Base-by-base conservation (phyloP, 805 yeast genomes). In the Candida ortonii region DNA sequence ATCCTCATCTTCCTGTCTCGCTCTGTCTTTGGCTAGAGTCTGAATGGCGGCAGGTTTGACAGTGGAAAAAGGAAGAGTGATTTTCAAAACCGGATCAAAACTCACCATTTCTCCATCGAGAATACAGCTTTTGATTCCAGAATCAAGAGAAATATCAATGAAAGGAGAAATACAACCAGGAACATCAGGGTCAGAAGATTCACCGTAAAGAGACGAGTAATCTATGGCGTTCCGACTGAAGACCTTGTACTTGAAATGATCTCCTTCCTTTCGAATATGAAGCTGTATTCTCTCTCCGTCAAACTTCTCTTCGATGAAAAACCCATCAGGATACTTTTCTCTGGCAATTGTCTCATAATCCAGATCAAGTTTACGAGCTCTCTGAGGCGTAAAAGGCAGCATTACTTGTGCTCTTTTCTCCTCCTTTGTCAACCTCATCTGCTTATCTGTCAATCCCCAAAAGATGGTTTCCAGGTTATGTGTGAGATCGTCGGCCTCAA, bases 31-130 rank as follows among this genome's bases (percentile, higher is more conserved):
- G 2, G 47, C 67, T 16, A 73, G 55, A 30, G 71, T 77, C 45
- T 73, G 75, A 5, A 72, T 52, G 0, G 90, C 90, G 11, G 84
- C 72, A 5, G 82, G 68, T 52, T 84, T 84, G 18, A 93, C 71
- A 1, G 84, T 72, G 0, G 95, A 94, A 63, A 86, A 86, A 0
- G 96, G 95, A 15, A 88, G 62, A 4, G 86, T 67, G 1, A 62
- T 61, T 22, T 71, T 54, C 37, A 67, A 60, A 28, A 58, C 64
- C 34, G 76, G 74, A 57, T 89, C 96, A 71, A 77, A 88, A 0
- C 94, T 86, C 2, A 90, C 79, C 90, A 90, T 85, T 58, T 90
- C 98, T 1, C 97, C 97, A 61, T 90, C 98, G 4, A 90, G 51
- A 5, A 83, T 68, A 15, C 70, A 61, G 24, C 45, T 57, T 7